These are phyloP conservation scores for Fusarium luffae DNA, from an alignment of 2,329 filamentous ascomycete species.

Conservation along the genomic window DNA sequence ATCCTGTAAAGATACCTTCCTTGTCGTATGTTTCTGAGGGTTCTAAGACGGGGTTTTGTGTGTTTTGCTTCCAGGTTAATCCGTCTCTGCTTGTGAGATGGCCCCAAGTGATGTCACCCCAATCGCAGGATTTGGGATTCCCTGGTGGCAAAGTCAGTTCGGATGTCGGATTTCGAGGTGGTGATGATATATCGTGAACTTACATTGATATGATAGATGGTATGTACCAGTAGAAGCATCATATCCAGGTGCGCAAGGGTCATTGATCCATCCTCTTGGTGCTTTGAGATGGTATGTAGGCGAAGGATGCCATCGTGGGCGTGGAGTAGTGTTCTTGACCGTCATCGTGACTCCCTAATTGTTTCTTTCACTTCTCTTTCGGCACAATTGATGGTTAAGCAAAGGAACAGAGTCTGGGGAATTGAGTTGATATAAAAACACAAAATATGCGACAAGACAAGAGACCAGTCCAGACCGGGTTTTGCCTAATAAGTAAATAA, in stretches of 20 bases:
- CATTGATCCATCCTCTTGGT: constrained; percentile 41
- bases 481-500: constrained; percentile 38
- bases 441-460: neutral
- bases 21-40: constrained; percentile 58
- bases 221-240: constrained; percentile 39
- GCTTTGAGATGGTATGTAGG: constrained; percentile 42
- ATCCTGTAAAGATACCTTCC: constrained; percentile 64
- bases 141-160: constrained; percentile 28
- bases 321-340: constrained; percentile 7
- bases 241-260: constrained; percentile 41
- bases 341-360: constrained; percentile 9
- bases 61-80: constrained; percentile 57
- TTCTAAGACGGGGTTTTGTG: constrained; percentile 49
- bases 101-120: constrained; percentile 60
- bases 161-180: neutral
- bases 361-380: neutral
- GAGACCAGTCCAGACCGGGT: constrained; percentile 1
- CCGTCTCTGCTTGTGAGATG: constrained; percentile 58
- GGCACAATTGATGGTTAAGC: accelerated
- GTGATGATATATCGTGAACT: neutral
- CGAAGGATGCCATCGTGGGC: constrained; percentile 29
- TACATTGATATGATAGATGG: constrained; percentile 44
- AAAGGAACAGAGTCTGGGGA: neutral
- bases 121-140: constrained; percentile 53
- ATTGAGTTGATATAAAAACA: neutral